Base-by-base conservation (phyloP, 768 basidiomycete genomes). In the Boletus insuetus region DNA sequence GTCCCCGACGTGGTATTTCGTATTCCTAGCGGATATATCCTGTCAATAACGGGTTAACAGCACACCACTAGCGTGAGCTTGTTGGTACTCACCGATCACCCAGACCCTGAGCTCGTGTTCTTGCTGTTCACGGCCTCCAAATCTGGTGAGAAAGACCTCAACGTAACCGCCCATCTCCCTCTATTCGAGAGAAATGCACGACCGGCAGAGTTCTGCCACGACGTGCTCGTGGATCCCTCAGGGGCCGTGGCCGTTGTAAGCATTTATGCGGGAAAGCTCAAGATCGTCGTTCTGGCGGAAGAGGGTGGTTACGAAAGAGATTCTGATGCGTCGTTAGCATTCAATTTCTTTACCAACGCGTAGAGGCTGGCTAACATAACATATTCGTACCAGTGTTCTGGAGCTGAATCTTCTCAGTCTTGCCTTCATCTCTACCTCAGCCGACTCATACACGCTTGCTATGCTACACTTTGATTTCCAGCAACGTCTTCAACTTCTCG, bases 11-110 rank as follows among this genome's bases (percentile, higher is more conserved):
- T 72, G 62, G 88, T 88, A 65, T 64, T 78, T 54, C 29, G 24
- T 39, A 51, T 54, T 39, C 41, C 24, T 44, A 34, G 32, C 40
- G 13, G 16, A 16, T 48, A 42, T 47, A 32, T 38, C 39, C 46
- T 49, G 43, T 56, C 47, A n/a, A 53, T 56, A 38, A 59, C 35
- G 29, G 6, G 49, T 57, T 32, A n/a, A 56, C 50, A 61, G 56
- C 58, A 63, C 62, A 73, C 74, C 73, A 52, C 74, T 73, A 41
- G 57, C 63, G 35, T 74, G 71, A 59, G 77, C 77, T 29, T 92
- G 14, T 67, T 90, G 20, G 77, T 90, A 32, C 77, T 92, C 65
- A 79, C 87, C 0, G 88, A 88, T 55, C 89, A 91, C 61, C 89
- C 90, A 1, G 82, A 88, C 34, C 87, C 90, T 10, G 83, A 85